phyloP scores from a whole-genome alignment of 768 basidiomycete species.

The Sporobolomyces phaffii region DNA sequence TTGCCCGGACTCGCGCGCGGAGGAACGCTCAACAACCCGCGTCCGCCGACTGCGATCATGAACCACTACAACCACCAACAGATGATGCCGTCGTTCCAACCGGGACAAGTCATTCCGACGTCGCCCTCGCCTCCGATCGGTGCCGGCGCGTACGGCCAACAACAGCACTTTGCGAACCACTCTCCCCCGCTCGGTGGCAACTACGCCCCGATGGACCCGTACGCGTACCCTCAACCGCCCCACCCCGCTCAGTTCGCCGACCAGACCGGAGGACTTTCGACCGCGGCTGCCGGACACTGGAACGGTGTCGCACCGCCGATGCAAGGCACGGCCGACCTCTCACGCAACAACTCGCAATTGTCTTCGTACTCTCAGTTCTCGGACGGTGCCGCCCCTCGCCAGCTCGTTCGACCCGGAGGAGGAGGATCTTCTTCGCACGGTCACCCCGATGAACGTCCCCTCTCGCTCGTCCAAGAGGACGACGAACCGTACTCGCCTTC shows the following conservation, averaged over 20 bases:
- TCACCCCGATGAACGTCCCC: background rate
- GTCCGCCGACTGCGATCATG: constrained; percentile 30
- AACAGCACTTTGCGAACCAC: background rate
- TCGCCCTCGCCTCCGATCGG: background rate
- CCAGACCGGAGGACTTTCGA: constrained; percentile 2
- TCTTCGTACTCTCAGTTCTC: constrained; percentile 29
- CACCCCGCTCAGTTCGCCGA: constrained; percentile 3
- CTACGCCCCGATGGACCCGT: constrained; percentile 10
- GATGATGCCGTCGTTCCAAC: constrained; percentile 33
- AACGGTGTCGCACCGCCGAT: background rate
- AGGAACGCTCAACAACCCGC: constrained; percentile 22
- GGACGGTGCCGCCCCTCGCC: background rate
- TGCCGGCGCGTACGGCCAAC: background rate
- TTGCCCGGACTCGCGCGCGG: constrained; percentile 26
- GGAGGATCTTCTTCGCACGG: constrained; percentile 1
- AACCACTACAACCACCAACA: constrained; percentile 26
- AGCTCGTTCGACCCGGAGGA: constrained; percentile 6
- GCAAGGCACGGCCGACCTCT: background rate
- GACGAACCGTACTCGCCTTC: constrained; percentile 1
- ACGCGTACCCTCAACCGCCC: constrained; percentile 3
- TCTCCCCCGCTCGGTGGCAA: constrained; percentile 4
- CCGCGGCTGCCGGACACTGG: constrained; percentile 3
- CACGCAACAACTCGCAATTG: constrained; percentile 11
- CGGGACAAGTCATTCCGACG: constrained; percentile 27
- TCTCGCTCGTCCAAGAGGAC: constrained; percentile 14